A percentile compares a stretch with the other conserved stretches of the same genome.
Conservation (phyloP, 257 asterid genomes). For the Knoxia roxburghii region DNA sequence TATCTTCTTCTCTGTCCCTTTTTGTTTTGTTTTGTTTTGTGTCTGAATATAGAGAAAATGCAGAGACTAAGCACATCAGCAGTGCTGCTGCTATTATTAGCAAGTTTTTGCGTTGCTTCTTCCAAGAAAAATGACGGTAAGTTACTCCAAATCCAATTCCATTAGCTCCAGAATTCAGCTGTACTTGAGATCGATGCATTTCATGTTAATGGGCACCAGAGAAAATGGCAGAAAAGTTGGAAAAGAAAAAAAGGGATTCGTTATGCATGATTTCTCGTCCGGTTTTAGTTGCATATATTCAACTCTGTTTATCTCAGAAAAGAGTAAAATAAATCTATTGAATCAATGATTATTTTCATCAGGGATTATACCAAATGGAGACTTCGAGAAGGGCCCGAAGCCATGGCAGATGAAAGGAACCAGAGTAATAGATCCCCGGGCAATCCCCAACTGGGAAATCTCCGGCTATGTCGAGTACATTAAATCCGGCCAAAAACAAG, state of each 20-base stretch:
- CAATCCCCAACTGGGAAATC: conserved; percentile 63
- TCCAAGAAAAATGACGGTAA: conserved; percentile 29
- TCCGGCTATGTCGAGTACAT: conserved; percentile 78
- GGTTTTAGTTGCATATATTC: no score
- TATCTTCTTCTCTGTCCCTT: not conserved
- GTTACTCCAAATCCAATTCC: not conserved
- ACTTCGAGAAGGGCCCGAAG: conserved; percentile 69
- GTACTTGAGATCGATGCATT: no score
- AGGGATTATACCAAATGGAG: conserved; percentile 77
- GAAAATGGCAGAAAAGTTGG: no score
- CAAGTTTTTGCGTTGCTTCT: conserved; percentile 22
- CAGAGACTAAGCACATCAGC: conserved; percentile 21
- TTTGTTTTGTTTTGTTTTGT: no score
- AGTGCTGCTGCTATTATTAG: conserved; percentile 25
- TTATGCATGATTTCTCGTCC: no score
- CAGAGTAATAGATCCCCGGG: conserved; percentile 42
- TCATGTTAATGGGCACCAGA: no score
- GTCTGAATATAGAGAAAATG: conserved; percentile 18
- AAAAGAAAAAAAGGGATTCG: no score
- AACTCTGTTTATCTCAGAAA: no score
- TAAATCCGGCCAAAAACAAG: conserved; percentile 70
- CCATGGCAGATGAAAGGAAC: conserved; percentile 60
- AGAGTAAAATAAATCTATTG: no score
- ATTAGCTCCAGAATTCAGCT: no score
- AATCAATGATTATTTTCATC: not conserved